Conservation (phyloP, 2,329 filamentous ascomycete species). For the Sclerotinia borealis region DNA sequence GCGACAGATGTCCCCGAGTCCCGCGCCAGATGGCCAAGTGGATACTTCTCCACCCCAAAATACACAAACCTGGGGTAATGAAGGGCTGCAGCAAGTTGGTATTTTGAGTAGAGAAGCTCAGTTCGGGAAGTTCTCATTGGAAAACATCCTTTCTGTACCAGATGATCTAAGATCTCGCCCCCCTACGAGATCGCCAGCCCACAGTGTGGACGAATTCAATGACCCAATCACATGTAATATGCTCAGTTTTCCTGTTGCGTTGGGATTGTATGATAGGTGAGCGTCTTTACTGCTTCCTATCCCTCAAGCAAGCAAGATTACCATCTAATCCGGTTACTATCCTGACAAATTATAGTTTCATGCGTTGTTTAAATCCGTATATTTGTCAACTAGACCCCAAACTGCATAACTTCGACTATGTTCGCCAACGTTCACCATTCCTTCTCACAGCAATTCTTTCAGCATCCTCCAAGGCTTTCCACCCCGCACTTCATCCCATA, state of each 20-base stretch:
- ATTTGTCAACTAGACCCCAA: slow-evolving; percentile 37
- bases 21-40: too few relatives aligned
- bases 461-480: slow-evolving; percentile 35
- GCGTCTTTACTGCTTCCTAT: not conserved
- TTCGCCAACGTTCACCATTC: slow-evolving; percentile 34
- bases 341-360: slow-evolving; percentile 30
- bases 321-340: not conserved
- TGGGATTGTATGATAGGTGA: slow-evolving; percentile 31
- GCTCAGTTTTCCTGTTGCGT: slow-evolving; percentile 28
- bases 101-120: slow-evolving; percentile 34
- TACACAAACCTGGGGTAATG: not conserved
- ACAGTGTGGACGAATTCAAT: slow-evolving; percentile 14
- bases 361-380: slow-evolving; percentile 37
- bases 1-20: not conserved
- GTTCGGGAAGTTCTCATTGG: slow-evolving; percentile 33
- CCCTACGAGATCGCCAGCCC: not conserved
- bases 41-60: not conserved
- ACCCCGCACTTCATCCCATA: slow-evolving; percentile 31
- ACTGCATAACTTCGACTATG: slow-evolving; percentile 36
- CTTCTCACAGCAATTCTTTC: slow-evolving; percentile 34
- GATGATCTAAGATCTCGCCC: slow-evolving; percentile 2
- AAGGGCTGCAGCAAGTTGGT: slow-evolving; percentile 31
- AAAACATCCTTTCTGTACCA: slow-evolving; percentile 29
- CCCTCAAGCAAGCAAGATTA: not conserved
- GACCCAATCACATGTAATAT: slow-evolving; percentile 31